Evolutionary conservation across 1,284 basidiomycete genomes (phyloP), one percentile per base, ranked within the genome.

Genomic region (Earliella scabrosa): DNA sequence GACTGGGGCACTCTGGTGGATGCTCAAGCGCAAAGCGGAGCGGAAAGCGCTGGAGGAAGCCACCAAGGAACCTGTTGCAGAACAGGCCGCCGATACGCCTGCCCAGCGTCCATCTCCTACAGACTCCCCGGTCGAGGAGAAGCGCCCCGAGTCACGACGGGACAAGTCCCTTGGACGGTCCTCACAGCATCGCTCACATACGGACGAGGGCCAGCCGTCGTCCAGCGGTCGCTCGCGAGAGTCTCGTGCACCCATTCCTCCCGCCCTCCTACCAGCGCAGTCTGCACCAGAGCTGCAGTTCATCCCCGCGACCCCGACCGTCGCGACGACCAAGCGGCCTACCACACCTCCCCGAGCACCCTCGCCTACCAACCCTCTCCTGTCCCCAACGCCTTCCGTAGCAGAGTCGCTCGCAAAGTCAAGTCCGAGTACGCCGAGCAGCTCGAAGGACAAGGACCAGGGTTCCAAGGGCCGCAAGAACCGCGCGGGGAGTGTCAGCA

Each of bases 1-100:
- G 0, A 85, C 91, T 6, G 92, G 95, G 10, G 94, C 96, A 1
- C 76, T 94, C 11, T 99, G 97, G 97, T 99, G 97, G 97, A 92
- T 98, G 81, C 76, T 99, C 47, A 87, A 91, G 67, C 83, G 88
- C 63, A 92, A 88, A 66, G 81, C 87, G 9, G 88, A 92, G 70
- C 87, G 85, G 66, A 84, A 81, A 54, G 75, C 78, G 13, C 31
- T 80, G 23, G 82, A 84, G 45, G 77, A 81, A 14, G 75, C 64
- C 2, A n/a, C 24, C 23, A 50, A 44, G 35, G 49, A 60, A 2
- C 31, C 56, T 7, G 32, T 38, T 14, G 24, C 35, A 27, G 59
- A 56, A 45, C 60, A 61, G 14, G 20, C 51, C 20, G 46, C 44
- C 20, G 64, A 61, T 56, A 56, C 45, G 9, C 59, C 45, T 43